Evolutionary conservation across 1,284 basidiomycete species (phyloP).

Genomic region (Pseudozyma sp.): DNA sequence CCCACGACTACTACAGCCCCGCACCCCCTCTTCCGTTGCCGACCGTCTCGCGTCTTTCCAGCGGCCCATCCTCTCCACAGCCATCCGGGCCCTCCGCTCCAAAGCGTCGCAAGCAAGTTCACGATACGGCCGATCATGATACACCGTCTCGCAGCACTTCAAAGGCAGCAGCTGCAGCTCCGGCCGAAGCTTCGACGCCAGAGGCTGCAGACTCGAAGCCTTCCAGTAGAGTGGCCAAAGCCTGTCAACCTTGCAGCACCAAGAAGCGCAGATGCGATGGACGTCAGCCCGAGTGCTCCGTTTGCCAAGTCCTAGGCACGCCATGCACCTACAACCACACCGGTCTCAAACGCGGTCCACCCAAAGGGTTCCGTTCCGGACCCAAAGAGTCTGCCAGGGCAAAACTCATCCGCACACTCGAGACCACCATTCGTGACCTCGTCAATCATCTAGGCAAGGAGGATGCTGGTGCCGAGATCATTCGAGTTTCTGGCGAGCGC

Average conservation of each 20-base stretch:
- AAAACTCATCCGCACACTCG: conserved; percentile 53
- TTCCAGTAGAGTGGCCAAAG: conserved; percentile 52
- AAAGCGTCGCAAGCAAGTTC: conserved; percentile 23
- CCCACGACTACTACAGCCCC: conserved; percentile 1
- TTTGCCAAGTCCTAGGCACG: conserved; percentile 57
- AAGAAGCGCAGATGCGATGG: conserved; percentile 65
- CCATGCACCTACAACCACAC: conserved; percentile 59
- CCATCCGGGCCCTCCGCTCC: conserved; percentile 3
- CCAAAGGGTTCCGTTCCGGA: conserved; percentile 60
- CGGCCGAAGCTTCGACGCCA: not conserved
- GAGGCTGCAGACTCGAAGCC: conserved; percentile 23
- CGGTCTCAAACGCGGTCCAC: conserved; percentile 57
- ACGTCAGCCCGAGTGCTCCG: conserved; percentile 59
- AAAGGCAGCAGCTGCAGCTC: not conserved
- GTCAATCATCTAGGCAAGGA: conserved; percentile 54
- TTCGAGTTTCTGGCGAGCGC: conserved; percentile 48
- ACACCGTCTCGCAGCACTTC: conserved; percentile 7
- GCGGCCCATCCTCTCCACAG: not conserved
- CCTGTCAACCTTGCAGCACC: conserved; percentile 57
- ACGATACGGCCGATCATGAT: conserved; percentile 4
- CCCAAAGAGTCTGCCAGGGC: conserved; percentile 60
- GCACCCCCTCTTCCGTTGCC: not conserved
- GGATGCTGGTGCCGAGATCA: conserved; percentile 49
- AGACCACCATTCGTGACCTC: conserved; percentile 61
- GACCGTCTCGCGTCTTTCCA: conserved; percentile 8